phyloP scores from a whole-genome alignment of 768 basidiomycete species.

The Suillus plorans region DNA sequence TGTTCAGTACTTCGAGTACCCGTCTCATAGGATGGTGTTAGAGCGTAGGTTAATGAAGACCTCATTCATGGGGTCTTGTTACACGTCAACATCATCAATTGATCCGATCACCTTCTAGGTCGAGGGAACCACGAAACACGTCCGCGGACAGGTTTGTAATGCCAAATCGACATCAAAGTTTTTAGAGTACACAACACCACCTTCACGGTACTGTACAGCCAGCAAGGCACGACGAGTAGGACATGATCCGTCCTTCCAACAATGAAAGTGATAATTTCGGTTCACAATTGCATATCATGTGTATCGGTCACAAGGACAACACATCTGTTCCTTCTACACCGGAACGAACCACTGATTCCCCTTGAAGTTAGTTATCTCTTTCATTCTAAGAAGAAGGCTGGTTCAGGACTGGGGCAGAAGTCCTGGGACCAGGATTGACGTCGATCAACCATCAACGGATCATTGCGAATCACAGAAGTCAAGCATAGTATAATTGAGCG shows the following conservation, averaged over 20 bases:
- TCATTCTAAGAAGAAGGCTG: not conserved
- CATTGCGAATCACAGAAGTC: not conserved
- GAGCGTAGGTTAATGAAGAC: not conserved
- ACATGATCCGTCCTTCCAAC: not conserved
- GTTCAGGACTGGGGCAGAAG: not conserved
- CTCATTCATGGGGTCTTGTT: not conserved
- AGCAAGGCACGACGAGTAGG: not conserved
- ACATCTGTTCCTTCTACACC: not conserved
- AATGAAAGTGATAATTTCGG: not conserved
- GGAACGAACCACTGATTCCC: not conserved
- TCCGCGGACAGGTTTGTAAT: not conserved
- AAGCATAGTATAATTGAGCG: not conserved
- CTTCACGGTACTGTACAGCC: not conserved
- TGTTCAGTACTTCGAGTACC: not conserved
- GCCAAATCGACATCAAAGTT: not conserved
- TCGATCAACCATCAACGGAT: slow-evolving; percentile 1
- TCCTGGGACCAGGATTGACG: not conserved
- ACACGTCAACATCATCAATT: not conserved
- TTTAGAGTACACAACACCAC: not conserved
- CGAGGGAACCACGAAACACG: not conserved
- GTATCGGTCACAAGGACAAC: not conserved
- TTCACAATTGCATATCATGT: not conserved
- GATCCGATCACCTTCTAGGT: not conserved
- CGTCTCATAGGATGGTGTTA: not conserved
- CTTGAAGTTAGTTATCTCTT: not conserved